A percentile compares a stretch with the other conserved stretches of the same genome.
phyloP scores from a whole-genome alignment of 2,329 filamentous ascomycete species.

The Ophiocordyceps australis region DNA sequence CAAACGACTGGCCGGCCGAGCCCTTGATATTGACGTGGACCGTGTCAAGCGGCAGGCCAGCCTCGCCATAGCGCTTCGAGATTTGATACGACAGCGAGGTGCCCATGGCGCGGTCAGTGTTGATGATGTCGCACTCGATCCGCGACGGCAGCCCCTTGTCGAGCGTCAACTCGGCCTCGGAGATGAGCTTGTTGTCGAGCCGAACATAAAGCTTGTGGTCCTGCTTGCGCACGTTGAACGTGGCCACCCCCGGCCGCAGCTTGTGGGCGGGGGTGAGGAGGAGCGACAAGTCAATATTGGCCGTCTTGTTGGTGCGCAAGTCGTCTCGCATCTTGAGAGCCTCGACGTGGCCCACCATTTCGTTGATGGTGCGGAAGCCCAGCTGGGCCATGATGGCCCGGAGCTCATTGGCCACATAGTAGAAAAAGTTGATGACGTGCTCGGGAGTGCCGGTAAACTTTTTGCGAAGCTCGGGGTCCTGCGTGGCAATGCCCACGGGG shows the following conservation, averaged over 20 bases:
- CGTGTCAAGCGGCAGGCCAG: slow-evolving; percentile 76
- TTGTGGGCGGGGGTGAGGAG: slow-evolving; percentile 94
- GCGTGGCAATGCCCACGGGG: slow-evolving; percentile 87
- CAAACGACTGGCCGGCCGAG: slow-evolving; percentile 91
- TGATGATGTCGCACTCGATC: slow-evolving; percentile 91
- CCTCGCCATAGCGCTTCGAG: slow-evolving; percentile 79
- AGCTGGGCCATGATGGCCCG: slow-evolving; percentile 94
- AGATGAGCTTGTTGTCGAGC: slow-evolving; percentile 92
- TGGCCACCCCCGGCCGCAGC: slow-evolving; percentile 81
- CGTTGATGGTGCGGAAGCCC: slow-evolving; percentile 87
- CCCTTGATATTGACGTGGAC: slow-evolving; percentile 95
- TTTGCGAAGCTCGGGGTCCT: slow-evolving; percentile 83
- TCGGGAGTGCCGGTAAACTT: slow-evolving; percentile 90
- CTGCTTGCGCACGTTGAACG: slow-evolving; percentile 95
- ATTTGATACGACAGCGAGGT: slow-evolving; percentile 93
- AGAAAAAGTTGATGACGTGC: slow-evolving; percentile 98
- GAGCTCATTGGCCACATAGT: slow-evolving; percentile 91
- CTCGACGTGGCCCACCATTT: slow-evolving; percentile 92
- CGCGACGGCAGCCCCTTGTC: slow-evolving; percentile 87
- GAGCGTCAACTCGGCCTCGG: slow-evolving; percentile 82
- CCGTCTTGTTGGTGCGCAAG: slow-evolving; percentile 70
- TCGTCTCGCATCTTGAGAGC: slow-evolving; percentile 75
- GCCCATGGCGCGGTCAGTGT: slow-evolving; percentile 86
- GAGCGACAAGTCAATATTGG: slow-evolving; percentile 82
- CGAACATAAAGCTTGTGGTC: slow-evolving; percentile 87